These are phyloP conservation scores for Discostella pseudostelligera DNA, from an alignment of 108 stramenopile species.

Conservation along the genomic window DNA sequence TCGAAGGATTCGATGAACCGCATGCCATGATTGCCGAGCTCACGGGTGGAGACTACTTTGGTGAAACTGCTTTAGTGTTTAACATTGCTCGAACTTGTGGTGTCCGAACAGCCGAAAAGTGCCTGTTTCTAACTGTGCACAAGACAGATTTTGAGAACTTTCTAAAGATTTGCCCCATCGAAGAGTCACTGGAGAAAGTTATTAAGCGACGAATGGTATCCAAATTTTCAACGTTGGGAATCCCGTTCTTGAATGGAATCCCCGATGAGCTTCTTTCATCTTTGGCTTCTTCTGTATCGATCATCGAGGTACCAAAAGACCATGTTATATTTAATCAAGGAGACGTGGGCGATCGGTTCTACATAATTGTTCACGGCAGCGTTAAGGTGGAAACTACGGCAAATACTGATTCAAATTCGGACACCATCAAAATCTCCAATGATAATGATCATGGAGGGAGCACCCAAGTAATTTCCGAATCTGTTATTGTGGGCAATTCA, in stretches of 20 bases:
- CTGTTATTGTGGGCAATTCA: constrained; percentile 34
- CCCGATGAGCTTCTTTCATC: constrained; percentile 34
- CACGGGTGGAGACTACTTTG: constrained; percentile 60
- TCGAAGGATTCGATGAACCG: constrained; percentile 8
- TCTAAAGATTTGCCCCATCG: constrained; percentile 45
- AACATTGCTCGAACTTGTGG: constrained; percentile 56
- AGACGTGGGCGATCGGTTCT: constrained; percentile 51
- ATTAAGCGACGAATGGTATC: constrained; percentile 57
- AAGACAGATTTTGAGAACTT: constrained; percentile 51
- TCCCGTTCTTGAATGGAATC: constrained; percentile 53
- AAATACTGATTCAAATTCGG: constrained; percentile 4
- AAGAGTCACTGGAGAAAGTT: constrained; percentile 29
- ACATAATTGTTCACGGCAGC: constrained; percentile 53
- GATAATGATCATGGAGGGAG: constrained; percentile 8
- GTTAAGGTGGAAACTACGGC: constrained; percentile 39
- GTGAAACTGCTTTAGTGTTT: constrained; percentile 61
- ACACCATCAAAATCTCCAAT: not conserved
- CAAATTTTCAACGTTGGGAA: constrained; percentile 48
- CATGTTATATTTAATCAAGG: constrained; percentile 48
- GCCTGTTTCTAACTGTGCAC: constrained; percentile 49
- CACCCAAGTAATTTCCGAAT: not conserved
- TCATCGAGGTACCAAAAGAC: constrained; percentile 45
- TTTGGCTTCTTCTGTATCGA: constrained; percentile 33
- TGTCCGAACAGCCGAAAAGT: constrained; percentile 46
- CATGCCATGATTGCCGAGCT: constrained; percentile 41